These are phyloP conservation scores for Vaccinium corymbosum DNA, from an alignment of 148 eudicot genomes.

Conservation along the genomic window DNA sequence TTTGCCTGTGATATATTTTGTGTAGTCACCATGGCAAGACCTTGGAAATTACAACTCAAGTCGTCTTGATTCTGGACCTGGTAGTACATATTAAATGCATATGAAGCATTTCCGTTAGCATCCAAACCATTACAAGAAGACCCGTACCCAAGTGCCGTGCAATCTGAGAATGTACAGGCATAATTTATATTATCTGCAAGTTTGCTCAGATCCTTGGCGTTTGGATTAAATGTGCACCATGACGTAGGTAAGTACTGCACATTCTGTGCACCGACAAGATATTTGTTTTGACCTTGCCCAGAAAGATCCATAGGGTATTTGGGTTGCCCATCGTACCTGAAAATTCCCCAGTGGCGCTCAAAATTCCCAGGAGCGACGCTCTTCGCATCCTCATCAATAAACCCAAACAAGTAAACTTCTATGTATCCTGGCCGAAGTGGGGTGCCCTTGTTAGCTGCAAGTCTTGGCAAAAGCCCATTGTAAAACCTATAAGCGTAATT, in stretches of 20 bases:
- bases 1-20: conserved; percentile 61
- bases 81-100: conserved; percentile 74
- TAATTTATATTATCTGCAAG: conserved; percentile 54
- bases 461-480: conserved; percentile 61
- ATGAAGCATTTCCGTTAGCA: conserved; percentile 67
- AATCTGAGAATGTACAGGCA: conserved; percentile 72
- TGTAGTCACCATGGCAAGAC: conserved; percentile 55
- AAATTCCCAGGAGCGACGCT: conserved; percentile 70
- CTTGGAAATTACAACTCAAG: conserved; percentile 59
- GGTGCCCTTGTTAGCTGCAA: conserved; percentile 66
- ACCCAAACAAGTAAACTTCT: conserved; percentile 77
- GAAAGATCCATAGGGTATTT: conserved; percentile 67
- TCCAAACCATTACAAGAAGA: conserved; percentile 75
- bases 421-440: conserved; percentile 74
- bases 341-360: conserved; percentile 93
- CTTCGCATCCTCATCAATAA: conserved; percentile 79
- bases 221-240: conserved; percentile 70
- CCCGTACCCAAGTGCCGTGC: conserved; percentile 78
- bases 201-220: conserved; percentile 57
- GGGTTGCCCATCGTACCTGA: conserved; percentile 76
- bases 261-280: conserved; percentile 54
- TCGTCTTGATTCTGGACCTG: conserved; percentile 62
- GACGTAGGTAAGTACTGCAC: conserved; percentile 54
- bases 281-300: conserved; percentile 41
- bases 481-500: conserved; percentile 62